phyloP scores from a whole-genome alignment of 192 early-diverging fungal genomes.

The Spizellomyces sp. region DNA sequence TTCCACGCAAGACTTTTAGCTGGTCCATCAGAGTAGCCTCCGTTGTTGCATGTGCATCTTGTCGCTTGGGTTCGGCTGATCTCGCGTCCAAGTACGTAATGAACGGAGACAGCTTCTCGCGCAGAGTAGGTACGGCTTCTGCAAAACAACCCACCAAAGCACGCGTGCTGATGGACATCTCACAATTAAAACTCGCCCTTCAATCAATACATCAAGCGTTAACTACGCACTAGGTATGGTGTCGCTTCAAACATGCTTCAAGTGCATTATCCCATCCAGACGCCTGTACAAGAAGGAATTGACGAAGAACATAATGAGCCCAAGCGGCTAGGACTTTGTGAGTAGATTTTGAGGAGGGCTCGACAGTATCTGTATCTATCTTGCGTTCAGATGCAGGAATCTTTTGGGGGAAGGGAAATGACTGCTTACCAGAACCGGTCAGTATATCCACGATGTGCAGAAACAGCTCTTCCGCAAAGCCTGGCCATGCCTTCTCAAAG shows the following conservation, averaged over 20 bases:
- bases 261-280: conserved; percentile 4
- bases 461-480: conserved; percentile 43
- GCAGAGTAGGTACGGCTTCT: neutral
- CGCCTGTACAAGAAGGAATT: neutral
- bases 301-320: conserved; percentile 19
- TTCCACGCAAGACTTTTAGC: too few relatives aligned
- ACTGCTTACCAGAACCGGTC: neutral
- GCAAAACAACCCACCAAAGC: neutral
- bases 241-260: conserved; percentile 16
- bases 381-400: neutral
- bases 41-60: too few relatives aligned
- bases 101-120: neutral
- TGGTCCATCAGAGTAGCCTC: too few relatives aligned
- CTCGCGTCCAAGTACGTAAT: neutral
- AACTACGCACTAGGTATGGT: too few relatives aligned
- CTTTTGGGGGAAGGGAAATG: too few relatives aligned
- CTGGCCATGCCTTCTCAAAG: conserved; percentile 46
- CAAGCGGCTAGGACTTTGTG: conserved; percentile 21
- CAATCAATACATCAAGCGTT: too few relatives aligned
- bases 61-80: too few relatives aligned
- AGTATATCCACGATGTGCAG: conserved; percentile 32
- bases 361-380: conserved; percentile 1
- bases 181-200: too few relatives aligned
- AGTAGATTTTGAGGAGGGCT: neutral
- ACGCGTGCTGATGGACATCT: neutral